Evolutionary conservation across 2,329 filamentous ascomycete genomes (phyloP).

Genomic region (Emmonsiellopsis sp.): DNA sequence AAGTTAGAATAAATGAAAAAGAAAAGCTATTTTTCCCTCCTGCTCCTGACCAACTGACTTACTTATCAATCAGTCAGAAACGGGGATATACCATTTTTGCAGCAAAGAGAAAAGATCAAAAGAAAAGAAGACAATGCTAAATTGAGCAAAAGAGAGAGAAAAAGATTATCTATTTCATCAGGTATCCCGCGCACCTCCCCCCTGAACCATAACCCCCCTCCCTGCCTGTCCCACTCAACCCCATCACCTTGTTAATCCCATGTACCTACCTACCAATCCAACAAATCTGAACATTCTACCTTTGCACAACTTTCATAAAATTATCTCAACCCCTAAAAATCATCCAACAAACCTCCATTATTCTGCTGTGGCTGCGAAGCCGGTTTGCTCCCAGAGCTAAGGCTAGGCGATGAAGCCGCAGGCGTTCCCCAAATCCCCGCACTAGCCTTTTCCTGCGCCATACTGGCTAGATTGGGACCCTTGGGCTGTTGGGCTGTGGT

Average conservation of each 20-base stretch:
- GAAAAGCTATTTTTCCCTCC: too few species aligned
- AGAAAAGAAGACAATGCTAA: not conserved
- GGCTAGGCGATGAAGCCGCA: conserved; percentile 40
- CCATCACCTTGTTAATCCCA: too few species aligned
- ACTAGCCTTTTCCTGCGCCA: conserved; percentile 96
- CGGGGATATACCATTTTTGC: too few species aligned
- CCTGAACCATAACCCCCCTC: too few species aligned
- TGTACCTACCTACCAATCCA: too few species aligned
- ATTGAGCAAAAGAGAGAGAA: not conserved
- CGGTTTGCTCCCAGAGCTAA: conserved; percentile 6
- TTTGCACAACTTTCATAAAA: too few species aligned
- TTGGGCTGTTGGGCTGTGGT: conserved; percentile 49
- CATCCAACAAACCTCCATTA: conserved; percentile 31
- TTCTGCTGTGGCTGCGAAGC: conserved; percentile 20
- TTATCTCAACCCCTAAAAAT: conserved; percentile 29
- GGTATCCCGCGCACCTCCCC: too few species aligned
- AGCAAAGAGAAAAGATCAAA: not conserved
- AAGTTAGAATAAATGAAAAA: too few species aligned
- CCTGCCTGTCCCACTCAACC: too few species aligned
- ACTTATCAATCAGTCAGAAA: too few species aligned
- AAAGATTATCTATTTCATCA: not conserved
- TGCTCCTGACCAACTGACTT: too few species aligned
- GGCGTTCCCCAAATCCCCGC: conserved; percentile 87
- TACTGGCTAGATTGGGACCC: conserved; percentile 76
- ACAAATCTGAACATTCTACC: too few species aligned